Conservation (phyloP, 148 eudicot genomes). For the Diospyros lotus region DNA sequence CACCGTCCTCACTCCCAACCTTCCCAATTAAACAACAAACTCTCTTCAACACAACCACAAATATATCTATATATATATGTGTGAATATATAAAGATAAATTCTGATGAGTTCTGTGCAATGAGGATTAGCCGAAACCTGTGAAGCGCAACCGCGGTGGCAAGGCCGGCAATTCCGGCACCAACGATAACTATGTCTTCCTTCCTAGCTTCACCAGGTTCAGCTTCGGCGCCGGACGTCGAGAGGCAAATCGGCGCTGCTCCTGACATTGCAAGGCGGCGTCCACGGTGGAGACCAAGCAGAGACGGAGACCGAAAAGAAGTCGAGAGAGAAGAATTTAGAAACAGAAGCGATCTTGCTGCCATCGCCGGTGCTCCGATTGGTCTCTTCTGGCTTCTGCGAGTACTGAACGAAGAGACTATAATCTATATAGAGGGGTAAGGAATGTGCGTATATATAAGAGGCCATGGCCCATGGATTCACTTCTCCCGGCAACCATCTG, state of each 20-base stretch:
- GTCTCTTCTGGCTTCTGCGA: not conserved
- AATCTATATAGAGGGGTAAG: no score
- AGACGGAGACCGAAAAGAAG: not conserved
- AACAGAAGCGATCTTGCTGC: not conserved
- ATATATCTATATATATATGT: not conserved
- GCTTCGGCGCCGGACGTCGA: slow-evolving; percentile 13
- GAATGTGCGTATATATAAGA: no score
- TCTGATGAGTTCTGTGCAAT: not conserved
- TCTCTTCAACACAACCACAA: no score
- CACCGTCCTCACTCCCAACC: slow-evolving; percentile 58
- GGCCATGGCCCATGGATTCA: no score
- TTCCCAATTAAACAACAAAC: slow-evolving; percentile 17
- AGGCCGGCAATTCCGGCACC: slow-evolving; percentile 98
- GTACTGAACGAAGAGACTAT: not conserved
- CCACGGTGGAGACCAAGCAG: not conserved
- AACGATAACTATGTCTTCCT: slow-evolving; percentile 67
- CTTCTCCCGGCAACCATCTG: no score
- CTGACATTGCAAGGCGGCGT: not conserved
- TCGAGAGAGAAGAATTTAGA: not conserved
- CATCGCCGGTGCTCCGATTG: slow-evolving; percentile 1
- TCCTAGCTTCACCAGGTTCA: slow-evolving; percentile 8
- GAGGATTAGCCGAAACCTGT: slow-evolving; percentile 37
- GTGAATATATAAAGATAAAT: not conserved
- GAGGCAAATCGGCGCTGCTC: slow-evolving; percentile 8
- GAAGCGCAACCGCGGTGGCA: slow-evolving; percentile 81